Evolutionary conservation across 176 grass and related monocot genomes (phyloP).

Genomic region (Musa acuminata): DNA sequence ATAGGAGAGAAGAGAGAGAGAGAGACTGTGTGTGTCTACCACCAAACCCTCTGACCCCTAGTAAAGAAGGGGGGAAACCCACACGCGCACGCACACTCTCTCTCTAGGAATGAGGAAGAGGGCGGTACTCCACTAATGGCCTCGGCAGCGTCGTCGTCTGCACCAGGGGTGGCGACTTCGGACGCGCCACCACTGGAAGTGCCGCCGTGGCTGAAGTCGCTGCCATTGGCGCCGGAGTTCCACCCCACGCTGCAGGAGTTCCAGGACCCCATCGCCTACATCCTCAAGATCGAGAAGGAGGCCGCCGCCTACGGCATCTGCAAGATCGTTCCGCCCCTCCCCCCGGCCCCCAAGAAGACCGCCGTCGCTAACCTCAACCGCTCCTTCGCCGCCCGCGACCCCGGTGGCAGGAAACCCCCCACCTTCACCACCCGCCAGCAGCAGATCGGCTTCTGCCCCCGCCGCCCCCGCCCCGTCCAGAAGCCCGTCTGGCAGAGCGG

Average conservation of each 20-base stretch:
- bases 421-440: slow-evolving; percentile 78
- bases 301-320: slow-evolving; percentile 71
- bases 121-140: background rate
- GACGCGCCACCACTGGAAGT: slow-evolving; percentile 20
- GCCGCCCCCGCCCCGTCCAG: slow-evolving; percentile 39
- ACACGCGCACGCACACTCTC: background rate
- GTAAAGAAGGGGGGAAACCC: background rate
- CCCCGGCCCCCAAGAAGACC: slow-evolving; percentile 48
- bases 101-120: background rate
- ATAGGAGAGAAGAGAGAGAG: background rate
- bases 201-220: slow-evolving; percentile 59
- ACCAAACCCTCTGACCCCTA: background rate
- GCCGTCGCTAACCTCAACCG: slow-evolving; percentile 69
- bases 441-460: slow-evolving; percentile 63
- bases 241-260: slow-evolving; percentile 68
- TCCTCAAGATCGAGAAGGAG: slow-evolving; percentile 65
- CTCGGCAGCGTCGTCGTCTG: background rate
- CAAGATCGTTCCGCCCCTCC: slow-evolving; percentile 72
- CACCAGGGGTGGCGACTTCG: background rate
- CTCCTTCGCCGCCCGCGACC: slow-evolving; percentile 69
- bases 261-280: slow-evolving; percentile 74
- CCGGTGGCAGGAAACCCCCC: slow-evolving; percentile 21
- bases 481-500: slow-evolving; percentile 61
- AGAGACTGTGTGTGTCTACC: too few relatives aligned
- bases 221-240: slow-evolving; percentile 86